Conservation (phyloP, 805 yeast species). For the Suhomyces tanzawaensis region DNA sequence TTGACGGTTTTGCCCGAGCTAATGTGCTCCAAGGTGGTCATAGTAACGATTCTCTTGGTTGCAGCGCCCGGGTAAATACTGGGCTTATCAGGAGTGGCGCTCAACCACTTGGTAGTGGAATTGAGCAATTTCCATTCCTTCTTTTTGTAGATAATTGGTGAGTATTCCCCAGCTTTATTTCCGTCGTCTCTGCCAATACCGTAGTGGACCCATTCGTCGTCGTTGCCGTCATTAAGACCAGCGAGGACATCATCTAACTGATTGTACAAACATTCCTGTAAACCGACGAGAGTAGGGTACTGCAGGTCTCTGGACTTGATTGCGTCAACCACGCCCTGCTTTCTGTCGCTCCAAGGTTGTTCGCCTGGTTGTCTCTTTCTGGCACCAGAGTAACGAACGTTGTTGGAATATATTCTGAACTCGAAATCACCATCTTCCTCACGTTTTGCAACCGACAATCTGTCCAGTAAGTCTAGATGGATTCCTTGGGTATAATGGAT, state of each 20-base stretch:
- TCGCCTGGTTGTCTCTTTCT: conserved; percentile 8
- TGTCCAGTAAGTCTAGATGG: neutral
- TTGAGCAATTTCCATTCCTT: conserved; percentile 38
- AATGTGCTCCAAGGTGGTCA: conserved; percentile 26
- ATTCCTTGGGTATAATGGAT: neutral
- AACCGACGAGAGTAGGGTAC: conserved; percentile 15
- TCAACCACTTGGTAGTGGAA: conserved; percentile 50
- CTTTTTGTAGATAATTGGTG: conserved; percentile 45
- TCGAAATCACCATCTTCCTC: conserved; percentile 6
- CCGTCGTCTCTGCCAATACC: conserved; percentile 59
- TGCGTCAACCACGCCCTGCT: conserved; percentile 13
- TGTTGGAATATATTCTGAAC: conserved; percentile 12
- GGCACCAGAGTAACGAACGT: conserved; percentile 10
- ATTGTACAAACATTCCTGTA: conserved; percentile 48
- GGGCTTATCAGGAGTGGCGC: conserved; percentile 53
- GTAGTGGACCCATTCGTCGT: conserved; percentile 32
- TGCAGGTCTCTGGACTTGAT: conserved; percentile 7
- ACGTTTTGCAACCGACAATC: neutral
- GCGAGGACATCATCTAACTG: conserved; percentile 37
- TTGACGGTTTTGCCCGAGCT: conserved; percentile 20
- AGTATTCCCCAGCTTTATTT: conserved; percentile 45
- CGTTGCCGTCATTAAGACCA: conserved; percentile 31
- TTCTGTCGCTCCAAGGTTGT: conserved; percentile 14
- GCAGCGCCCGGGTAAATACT: conserved; percentile 51
- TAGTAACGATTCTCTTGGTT: conserved; percentile 38